phyloP scores from a whole-genome alignment of 2,329 filamentous ascomycete species.

The Ophiostoma pallidulum region DNA sequence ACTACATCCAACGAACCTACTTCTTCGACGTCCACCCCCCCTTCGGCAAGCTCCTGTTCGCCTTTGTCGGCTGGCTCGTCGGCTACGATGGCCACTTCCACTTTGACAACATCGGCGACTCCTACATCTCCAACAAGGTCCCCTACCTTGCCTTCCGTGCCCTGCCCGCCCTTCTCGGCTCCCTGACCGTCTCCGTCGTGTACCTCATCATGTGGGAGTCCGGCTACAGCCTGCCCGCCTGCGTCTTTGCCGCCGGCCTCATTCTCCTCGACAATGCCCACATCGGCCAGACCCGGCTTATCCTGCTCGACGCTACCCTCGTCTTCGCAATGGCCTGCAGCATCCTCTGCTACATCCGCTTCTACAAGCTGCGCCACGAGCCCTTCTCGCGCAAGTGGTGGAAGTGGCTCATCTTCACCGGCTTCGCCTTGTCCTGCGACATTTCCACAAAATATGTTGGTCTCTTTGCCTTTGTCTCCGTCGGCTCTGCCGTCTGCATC shows the following conservation, averaged over 20 bases:
- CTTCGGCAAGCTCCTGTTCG: slow-evolving; percentile 95
- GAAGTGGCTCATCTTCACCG: slow-evolving; percentile 97
- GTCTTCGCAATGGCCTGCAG: slow-evolving; percentile 95
- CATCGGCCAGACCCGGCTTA: slow-evolving; percentile 90
- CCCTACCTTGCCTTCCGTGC: slow-evolving; percentile 94
- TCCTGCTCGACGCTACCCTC: slow-evolving; percentile 86
- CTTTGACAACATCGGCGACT: slow-evolving; percentile 99
- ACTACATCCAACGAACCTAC: slow-evolving; percentile 92
- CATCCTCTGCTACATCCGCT: slow-evolving; percentile 87
- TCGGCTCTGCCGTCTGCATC: slow-evolving; percentile 86
- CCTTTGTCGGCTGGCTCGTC: slow-evolving; percentile 92
- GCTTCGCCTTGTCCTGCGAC: slow-evolving; percentile 89
- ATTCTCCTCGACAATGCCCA: slow-evolving; percentile 96
- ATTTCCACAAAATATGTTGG: slow-evolving; percentile 99
- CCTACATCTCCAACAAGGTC: slow-evolving; percentile 93
- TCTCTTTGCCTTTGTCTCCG: slow-evolving; percentile 91
- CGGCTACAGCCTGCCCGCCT: slow-evolving; percentile 90
- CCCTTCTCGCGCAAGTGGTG: slow-evolving; percentile 96
- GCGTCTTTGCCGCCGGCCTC: slow-evolving; percentile 73
- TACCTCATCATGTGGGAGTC: slow-evolving; percentile 99
- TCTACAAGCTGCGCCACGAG: slow-evolving; percentile 88
- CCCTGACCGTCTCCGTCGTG: slow-evolving; percentile 84
- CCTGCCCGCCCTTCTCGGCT: slow-evolving; percentile 82
- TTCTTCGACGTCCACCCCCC: slow-evolving; percentile 99
- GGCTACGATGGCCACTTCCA: slow-evolving; percentile 96